phyloP scores from a whole-genome alignment of 768 basidiomycete genomes.

The Rhodotorula toruloides region DNA sequence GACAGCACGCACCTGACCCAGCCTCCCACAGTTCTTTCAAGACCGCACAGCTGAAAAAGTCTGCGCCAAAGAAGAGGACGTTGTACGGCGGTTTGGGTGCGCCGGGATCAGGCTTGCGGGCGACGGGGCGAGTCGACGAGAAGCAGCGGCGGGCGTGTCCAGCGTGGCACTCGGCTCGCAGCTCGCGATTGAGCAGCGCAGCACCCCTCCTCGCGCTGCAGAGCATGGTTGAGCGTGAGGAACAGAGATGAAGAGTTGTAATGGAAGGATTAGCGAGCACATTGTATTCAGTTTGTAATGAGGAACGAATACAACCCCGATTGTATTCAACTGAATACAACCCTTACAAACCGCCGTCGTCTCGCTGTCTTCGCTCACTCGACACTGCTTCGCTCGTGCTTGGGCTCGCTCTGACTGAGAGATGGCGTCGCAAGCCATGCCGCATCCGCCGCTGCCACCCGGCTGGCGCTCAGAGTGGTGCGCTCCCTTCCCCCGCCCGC shows the following conservation, averaged over 20 bases:
- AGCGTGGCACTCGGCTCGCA: too few species aligned
- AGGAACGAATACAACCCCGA: too few species aligned
- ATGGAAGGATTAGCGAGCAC: neutral
- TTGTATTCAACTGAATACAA: too few species aligned
- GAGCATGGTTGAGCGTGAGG: neutral
- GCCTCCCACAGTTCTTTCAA: conserved; percentile 13
- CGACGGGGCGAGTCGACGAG: neutral
- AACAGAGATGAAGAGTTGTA: neutral
- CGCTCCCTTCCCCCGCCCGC: conserved; percentile 33
- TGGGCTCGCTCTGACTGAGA: neutral
- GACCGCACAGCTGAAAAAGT: conserved; percentile 36
- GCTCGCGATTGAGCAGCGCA: too few species aligned
- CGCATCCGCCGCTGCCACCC: conserved; percentile 60
- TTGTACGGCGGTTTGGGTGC: conserved; percentile 7
- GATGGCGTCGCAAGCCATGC: conserved; percentile 37
- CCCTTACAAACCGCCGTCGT: too few species aligned
- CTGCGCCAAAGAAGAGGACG: conserved; percentile 40
- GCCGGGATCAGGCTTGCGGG: neutral
- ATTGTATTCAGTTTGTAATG: too few species aligned
- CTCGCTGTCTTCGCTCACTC: too few species aligned
- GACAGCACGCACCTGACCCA: conserved; percentile 3
- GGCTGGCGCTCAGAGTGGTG: conserved; percentile 94
- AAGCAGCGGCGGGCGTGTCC: neutral
- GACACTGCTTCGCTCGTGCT: neutral
- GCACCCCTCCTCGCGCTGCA: too few species aligned